Base-by-base conservation (phyloP, 2,329 filamentous ascomycete species). In the Chalaropsis thielavioides region DNA sequence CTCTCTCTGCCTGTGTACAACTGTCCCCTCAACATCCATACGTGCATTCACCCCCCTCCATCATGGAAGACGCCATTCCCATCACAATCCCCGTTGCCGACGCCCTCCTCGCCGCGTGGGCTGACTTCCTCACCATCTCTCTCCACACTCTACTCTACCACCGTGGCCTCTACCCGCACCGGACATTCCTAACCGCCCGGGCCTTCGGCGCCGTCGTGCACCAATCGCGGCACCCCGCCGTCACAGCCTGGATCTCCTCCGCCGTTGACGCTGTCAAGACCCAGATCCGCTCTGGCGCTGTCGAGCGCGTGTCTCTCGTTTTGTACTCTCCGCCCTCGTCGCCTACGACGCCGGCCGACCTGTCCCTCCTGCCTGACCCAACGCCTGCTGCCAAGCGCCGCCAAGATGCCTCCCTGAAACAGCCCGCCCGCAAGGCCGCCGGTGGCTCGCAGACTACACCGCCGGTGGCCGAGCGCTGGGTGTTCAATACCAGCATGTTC, bases 91-190 rank as follows among this genome's bases (percentile, higher is more conserved):
- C 72, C 22, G 71, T 77, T 76, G 83, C 77, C 71, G 80, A 73
- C 73, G 77, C 73, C 63, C 83, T 92, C 69, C 81, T 92, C 69
- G 76, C 79, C 66, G 83, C 85, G 62, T 92, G 95, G 75, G 83
- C 82, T 68, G 83, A 86, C 71, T 96, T 96, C 76, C 82, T 96
- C 65, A 89, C 86, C 67, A 84, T 92, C 68, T 83, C 88, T 70
- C 83, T 92, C 68, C 92, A 96, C 79, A 89, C 90, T 67, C 86
- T 96, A 70, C 83, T 96, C 69, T 92, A 86, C 78, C 85, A 94
- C 71, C 88, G 92, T 70, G 75, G 76, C 67, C 83, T 96, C 71
- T 96, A 96, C 74, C 90, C 92, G 0, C 75, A 77, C 61, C 76
- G 83, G 35, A 89, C 90, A 43, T 96, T 96, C 76, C 82, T 92